Evolutionary conservation across 768 basidiomycete species (phyloP), one percentile per base, ranked within the genome.

Genomic region (Pleurotus eryngii): DNA sequence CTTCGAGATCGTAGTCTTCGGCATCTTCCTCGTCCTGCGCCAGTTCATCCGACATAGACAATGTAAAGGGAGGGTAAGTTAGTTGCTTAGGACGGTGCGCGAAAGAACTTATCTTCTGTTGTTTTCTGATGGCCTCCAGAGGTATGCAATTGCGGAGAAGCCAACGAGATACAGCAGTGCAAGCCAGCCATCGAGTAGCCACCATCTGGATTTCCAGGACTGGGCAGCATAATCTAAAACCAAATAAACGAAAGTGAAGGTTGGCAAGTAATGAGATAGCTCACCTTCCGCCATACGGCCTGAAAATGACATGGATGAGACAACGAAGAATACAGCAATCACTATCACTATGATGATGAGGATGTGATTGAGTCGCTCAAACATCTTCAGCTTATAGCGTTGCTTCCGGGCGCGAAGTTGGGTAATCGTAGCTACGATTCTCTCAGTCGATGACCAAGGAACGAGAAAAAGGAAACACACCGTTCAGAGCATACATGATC

Each of bases 1-100:
- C 76, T 63, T 94, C 93, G 24, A 92, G 76, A 65, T 95, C 93
- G 64, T 93, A 95, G 67, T 95, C 89, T 67, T 97, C 92, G 0
- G 92, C 95, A 62, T 95, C 95, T 64, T 89, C 87, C 66, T 95
- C 93, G 65, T 95, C 89, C 73, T 95, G 94, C 22, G 97, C 93
- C 53, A 98, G 73, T 74, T 99, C 97, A 61, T 98, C 95, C 22
- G 92, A 95, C 89, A 98, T 95, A 37, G 93, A 86, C 60, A 99
- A 84, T 69, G 89, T 90, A 62, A 67, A 79, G 63, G 49, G 49
- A 60, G 50, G 59, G 58, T 59, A 61, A 62, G 60, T 64, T 48
- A 70, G 59, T 43, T 6, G 63, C 68, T 67, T 20, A 57, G 55
- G 56, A 45, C 65, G 57, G 72, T 63, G 46, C 15, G 49, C 42